Conservation (phyloP, 2,329 filamentous ascomycete species). For the Laburnicola sp. region DNA sequence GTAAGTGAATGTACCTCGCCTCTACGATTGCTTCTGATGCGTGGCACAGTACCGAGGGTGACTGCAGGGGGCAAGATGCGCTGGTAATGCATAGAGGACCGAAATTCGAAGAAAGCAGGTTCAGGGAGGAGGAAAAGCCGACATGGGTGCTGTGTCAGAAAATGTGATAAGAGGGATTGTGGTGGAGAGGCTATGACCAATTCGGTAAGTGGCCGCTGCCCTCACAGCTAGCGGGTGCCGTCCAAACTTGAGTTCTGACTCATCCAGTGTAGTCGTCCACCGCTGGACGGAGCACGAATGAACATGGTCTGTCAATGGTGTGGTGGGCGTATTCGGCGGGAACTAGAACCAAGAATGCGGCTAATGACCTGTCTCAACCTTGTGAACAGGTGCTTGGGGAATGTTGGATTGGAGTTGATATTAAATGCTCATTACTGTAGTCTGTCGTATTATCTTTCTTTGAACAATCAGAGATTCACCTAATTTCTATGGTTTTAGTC, state of each 20-base stretch:
- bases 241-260: too few relatives aligned
- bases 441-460: too few relatives aligned
- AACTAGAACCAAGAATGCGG: too few relatives aligned
- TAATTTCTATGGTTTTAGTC: background rate
- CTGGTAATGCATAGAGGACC: background rate
- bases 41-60: background rate
- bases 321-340: too few relatives aligned
- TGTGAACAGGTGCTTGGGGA: too few relatives aligned
- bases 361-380: too few relatives aligned
- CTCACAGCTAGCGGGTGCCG: too few relatives aligned
- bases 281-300: background rate
- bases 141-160: conserved; percentile 2
- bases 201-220: too few relatives aligned
- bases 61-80: conserved; percentile 1
- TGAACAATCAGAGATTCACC: too few relatives aligned
- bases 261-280: background rate
- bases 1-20: background rate
- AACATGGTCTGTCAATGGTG: background rate
- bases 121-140: conserved; percentile 1
- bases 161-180: background rate
- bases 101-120: conserved; percentile 1
- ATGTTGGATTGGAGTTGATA: too few relatives aligned
- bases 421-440: too few relatives aligned
- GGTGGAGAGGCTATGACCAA: too few relatives aligned
- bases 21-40: background rate